Evolutionary conservation across 257 asterid species (phyloP), one percentile per base, ranked within the genome.

Genomic region (Asclepias syriaca): DNA sequence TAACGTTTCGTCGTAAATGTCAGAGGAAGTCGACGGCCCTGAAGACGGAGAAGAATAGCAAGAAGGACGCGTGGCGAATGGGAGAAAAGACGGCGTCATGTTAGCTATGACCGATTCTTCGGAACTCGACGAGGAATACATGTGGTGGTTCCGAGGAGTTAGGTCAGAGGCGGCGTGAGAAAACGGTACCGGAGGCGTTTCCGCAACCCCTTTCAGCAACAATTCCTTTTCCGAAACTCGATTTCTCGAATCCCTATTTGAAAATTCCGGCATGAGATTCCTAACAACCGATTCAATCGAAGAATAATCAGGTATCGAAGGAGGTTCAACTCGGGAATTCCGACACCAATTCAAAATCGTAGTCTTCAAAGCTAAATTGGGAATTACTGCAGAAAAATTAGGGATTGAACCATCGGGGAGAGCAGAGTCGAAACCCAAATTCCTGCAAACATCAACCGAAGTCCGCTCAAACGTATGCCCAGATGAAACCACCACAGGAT

Each of bases 31-130:
- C 9, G 97, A 88, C 4, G 85, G 87, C 6, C 93, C 87, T 2
- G 98, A 86, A 46, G 98, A 88, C 13, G 95, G 80, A 71, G 77
- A 80, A 46, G 98, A 90, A 50, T 87, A 84, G 80, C 98, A 88
- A 5, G 92, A 80, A 0, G 97, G 96, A 8, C 90, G 90, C 8
- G 90, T 90, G 0, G 88, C 77, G 51, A 88, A 94, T 0, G 95
- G 97, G 9, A 80, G 77, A 74, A 89, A 72, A 46, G 83, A 77
- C 45, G 93, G 92, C 46, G 96, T 79, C 22, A 78, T 63, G 50
- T 90, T 91, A 2, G 95, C 98, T 8, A 95, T 81, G 1, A 91
- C 99, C 4, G 99, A 95, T 78, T 92, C 99, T 39, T 87, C 98
- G 2, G 98, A 93, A 82, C 96, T 90, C 34, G 94, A 78, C 39